Evolutionary conservation across 768 basidiomycete species (phyloP), one percentile per base, ranked within the genome.

Genomic region (Leucosporidium yakuticum): DNA sequence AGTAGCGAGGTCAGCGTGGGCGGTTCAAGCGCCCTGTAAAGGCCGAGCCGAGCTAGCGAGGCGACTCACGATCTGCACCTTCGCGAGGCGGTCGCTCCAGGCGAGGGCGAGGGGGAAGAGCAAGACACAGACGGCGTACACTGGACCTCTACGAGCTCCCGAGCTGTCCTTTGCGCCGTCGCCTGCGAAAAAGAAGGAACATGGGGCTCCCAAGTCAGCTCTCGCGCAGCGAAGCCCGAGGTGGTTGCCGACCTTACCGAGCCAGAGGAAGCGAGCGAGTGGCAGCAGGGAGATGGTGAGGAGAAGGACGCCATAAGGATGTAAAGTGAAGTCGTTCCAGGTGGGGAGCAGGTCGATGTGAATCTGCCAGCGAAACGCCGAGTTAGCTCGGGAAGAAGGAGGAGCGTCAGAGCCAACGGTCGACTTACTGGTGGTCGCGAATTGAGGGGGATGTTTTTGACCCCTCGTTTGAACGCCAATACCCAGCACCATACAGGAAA

Each of bases 331-430:
- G 7, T 21, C 17, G 70, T 72, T 72, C 3, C 49, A 25, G 2
- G 31, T 20, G 0, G 70, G 70, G 1, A 72, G 61, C 34, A 72
- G 58, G 64, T 72, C 64, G 64, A 72, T 72, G 59, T 72, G 64
- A 47, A 72, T 72, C 70, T 72, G 63, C 6, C 44, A 29, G 50
- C 4, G 27, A 25, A 11, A 19, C 4, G 49, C 15, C n/a, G 56
- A 11, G 32, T 51, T 20, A 29, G 25, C 27, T 49, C 25, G 17
- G 20, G 36, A 5, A 4, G 21, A 47, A 50, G 36, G 34, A 0
- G 23, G 34, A 23, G 5, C 23, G 21, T 12, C 11, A 25, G 15
- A 27, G 20, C 20, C 36, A 44, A 6, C 27, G 12, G 2, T 17
- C 14, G 11, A 56, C 62, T 56, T 20, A 71, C 70, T 0, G 66